phyloP scores from a whole-genome alignment of 148 eudicot species.

The Suaeda aralocaspica region DNA sequence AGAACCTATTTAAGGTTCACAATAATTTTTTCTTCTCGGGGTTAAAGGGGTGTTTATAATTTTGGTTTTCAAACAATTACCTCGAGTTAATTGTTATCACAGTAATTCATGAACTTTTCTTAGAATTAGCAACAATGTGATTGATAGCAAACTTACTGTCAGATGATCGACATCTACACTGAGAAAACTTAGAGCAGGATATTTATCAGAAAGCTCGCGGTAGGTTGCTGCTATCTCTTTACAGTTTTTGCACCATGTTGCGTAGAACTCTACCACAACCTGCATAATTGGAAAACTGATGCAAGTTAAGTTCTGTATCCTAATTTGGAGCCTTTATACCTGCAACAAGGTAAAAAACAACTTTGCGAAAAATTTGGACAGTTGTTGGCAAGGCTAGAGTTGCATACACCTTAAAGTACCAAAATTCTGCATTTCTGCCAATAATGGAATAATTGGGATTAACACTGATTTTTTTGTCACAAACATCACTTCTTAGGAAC shows the following conservation, averaged over 20 bases:
- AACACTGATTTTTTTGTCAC: too few species aligned
- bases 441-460: too few species aligned
- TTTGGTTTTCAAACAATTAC: neutral
- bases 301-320: neutral
- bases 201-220: slow-evolving; percentile 59
- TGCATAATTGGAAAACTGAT: slow-evolving; percentile 14
- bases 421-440: too few species aligned
- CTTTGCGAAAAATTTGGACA: neutral
- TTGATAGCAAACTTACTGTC: slow-evolving; percentile 42
- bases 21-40: neutral
- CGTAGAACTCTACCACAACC: slow-evolving; percentile 69
- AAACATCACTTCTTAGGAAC: too few species aligned
- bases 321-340: neutral
- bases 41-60: neutral
- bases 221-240: slow-evolving; percentile 48
- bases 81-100: neutral
- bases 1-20: neutral
- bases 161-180: slow-evolving; percentile 70
- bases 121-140: neutral
- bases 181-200: slow-evolving; percentile 48
- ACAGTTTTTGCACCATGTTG: slow-evolving; percentile 68
- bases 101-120: neutral
- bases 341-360: neutral
- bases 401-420: too few species aligned
- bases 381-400: too few species aligned